Base-by-base conservation (phyloP, 2,329 filamentous ascomycete genomes). In the Diaporthe humulicola region DNA sequence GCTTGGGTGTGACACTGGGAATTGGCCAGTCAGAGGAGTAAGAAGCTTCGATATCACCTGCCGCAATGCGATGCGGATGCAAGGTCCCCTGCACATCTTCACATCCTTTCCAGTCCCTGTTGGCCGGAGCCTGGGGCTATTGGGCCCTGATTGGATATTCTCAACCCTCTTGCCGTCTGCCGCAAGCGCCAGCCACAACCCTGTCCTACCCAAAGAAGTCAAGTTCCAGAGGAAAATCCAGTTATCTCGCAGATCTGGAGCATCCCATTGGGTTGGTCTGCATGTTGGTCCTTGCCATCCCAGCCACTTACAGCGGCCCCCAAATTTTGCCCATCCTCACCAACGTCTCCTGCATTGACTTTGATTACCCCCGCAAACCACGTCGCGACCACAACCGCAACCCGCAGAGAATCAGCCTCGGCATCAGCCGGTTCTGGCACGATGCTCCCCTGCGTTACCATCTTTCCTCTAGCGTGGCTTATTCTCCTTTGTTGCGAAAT, bases 11-110 rank as follows among this genome's bases (percentile, higher is more conserved):
- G 69, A 40, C 48, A 54, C 22, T 10, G 0, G 9, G 30, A 57
- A 71, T 75, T 74, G 75, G 54, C 78, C 78, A 79, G 71, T 78
- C 38, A 76, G 50, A 67, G 54, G 40, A 38, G 36, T 28, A 33
- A 33, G 14, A n/a, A 67, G 70, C 66, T 22, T 45, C 40, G 42
- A 72, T 76, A 76, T 73, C 74, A 76, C 71, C 71, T 66, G 69
- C 71, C 67, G 74, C 48, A 52, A 67, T 69, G 66, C 48, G 28
- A 54, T 40, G 60, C 66, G 64, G 70, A 60, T 78, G 78, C 77
- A 78, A 71, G 78, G 75, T 73, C 71, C 78, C 78, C 78, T 78
- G 76, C 61, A 10, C 25, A 4, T n/a, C 25, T 76, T 78, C 78
- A 78, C 77, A 78, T 25, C 69, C n/a, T 58, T 22, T 40, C 14